Evolutionary conservation across 2,329 filamentous ascomycete genomes (phyloP).

Genomic region (Aspergillus sp.): DNA sequence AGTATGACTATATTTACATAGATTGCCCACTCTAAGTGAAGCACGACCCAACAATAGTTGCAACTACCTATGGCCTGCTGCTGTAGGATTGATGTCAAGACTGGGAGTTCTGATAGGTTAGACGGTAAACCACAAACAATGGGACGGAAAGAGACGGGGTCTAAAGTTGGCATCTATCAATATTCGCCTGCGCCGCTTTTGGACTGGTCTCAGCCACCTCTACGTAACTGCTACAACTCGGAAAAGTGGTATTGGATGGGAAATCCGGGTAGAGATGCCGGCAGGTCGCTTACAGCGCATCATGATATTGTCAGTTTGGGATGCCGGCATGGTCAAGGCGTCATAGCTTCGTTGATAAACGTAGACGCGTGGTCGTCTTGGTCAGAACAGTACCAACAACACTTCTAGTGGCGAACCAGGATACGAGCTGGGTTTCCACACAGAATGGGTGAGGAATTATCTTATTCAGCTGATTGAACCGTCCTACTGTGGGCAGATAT

Average conservation of each 20-base stretch:
- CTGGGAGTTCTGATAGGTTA: background rate
- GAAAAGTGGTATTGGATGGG: background rate
- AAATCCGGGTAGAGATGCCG: background rate
- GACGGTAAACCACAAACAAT: background rate
- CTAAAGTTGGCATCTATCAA: background rate
- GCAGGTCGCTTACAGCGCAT: background rate
- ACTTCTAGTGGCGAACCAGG: background rate
- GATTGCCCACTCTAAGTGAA: too few relatives aligned
- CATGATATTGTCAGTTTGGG: background rate
- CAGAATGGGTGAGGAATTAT: background rate
- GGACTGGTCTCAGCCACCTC: background rate
- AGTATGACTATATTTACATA: background rate
- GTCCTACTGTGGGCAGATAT: background rate
- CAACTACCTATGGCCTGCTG: background rate
- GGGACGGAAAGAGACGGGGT: background rate
- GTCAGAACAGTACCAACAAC: background rate
- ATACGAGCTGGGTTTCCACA: rapidly evolving
- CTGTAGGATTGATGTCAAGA: background rate
- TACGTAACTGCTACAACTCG: background rate
- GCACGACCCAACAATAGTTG: background rate
- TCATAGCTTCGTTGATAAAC: background rate
- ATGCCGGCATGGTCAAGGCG: background rate
- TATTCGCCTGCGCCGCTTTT: background rate
- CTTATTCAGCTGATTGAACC: background rate
- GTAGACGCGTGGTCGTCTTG: background rate